Evolutionary conservation across 2,329 filamentous ascomycete species (phyloP).

Genomic region (Acephala macrosclerotiorum): DNA sequence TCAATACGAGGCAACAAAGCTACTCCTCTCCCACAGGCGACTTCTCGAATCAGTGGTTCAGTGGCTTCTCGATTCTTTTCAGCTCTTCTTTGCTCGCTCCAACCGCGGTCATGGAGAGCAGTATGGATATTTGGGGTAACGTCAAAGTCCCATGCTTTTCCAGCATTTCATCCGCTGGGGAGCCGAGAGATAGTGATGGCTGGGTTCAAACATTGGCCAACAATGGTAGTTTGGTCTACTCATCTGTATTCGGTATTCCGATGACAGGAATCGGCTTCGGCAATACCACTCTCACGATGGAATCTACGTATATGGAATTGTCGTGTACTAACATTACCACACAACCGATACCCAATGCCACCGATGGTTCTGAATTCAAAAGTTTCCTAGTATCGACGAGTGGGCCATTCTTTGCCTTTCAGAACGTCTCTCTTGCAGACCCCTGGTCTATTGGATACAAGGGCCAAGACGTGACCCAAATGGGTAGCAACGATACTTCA

Average conservation of each 20-base stretch:
- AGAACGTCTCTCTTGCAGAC: conserved; percentile 22
- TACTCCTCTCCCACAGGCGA: conserved; percentile 29
- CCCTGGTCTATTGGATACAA: conserved; percentile 35
- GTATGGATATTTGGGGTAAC: conserved; percentile 42
- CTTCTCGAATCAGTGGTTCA: conserved; percentile 29
- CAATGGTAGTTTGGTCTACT: conserved; percentile 29
- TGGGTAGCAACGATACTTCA: conserved; percentile 13
- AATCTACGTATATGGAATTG: conserved; percentile 36
- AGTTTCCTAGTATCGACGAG: conserved; percentile 29
- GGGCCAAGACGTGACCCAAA: conserved; percentile 29
- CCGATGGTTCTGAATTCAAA: conserved; percentile 11
- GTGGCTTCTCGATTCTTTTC: conserved; percentile 33
- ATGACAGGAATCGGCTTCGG: conserved; percentile 26
- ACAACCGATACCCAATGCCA: conserved; percentile 12
- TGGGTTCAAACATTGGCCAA: conserved; percentile 30
- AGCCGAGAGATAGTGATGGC: conserved; percentile 23
- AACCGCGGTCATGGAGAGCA: conserved; percentile 27
- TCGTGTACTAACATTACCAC: conserved; percentile 29
- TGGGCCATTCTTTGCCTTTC: conserved; percentile 32
- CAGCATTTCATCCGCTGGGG: conserved; percentile 20
- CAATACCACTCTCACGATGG: conserved; percentile 33
- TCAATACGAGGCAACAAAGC: conserved; percentile 34
- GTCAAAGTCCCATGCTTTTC: conserved; percentile 40
- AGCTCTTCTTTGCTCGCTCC: conserved; percentile 35
- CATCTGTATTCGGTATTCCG: conserved; percentile 37